Percentiles rank a stretch among this genome's conserved stretches.
Conservation (phyloP, 352 stramenopile genomes). For the Pythium utonaiense region DNA sequence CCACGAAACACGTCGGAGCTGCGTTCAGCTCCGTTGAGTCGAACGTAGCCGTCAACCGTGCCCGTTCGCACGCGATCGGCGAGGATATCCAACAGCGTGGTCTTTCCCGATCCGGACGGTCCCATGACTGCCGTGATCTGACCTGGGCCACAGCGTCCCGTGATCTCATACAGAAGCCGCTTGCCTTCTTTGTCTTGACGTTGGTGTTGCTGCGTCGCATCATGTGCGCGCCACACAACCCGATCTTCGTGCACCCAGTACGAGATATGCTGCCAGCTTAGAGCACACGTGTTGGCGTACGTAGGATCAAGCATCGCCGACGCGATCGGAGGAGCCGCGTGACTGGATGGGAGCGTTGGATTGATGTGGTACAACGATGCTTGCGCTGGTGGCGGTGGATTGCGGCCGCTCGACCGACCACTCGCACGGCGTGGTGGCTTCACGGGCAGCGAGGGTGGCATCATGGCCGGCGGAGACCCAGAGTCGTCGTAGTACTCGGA, state of each 20-base stretch:
- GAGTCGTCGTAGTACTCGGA: slow-evolving; percentile 10
- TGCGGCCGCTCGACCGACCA: background rate
- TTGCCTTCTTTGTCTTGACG: slow-evolving; percentile 18
- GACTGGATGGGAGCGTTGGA: background rate
- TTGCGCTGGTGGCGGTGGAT: background rate
- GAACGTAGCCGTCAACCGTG: slow-evolving; percentile 42
- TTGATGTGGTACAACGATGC: background rate
- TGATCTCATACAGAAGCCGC: slow-evolving; percentile 30
- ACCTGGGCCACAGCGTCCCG: slow-evolving; percentile 27
- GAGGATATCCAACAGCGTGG: slow-evolving; percentile 59
- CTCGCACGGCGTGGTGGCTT: background rate
- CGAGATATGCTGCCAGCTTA: slow-evolving; percentile 33
- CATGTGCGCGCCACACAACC: slow-evolving; percentile 14
- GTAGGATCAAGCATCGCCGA: slow-evolving; percentile 17
- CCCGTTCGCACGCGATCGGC: slow-evolving; percentile 38
- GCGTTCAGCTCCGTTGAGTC: slow-evolving; percentile 44
- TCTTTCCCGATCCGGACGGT: slow-evolving; percentile 34
- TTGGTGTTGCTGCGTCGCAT: background rate
- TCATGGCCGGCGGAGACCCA: slow-evolving; percentile 3
- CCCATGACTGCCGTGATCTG: slow-evolving; percentile 40
- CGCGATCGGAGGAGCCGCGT: slow-evolving; percentile 7
- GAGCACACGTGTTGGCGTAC: slow-evolving; percentile 22
- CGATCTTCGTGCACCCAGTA: slow-evolving; percentile 26
- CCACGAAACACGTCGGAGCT: slow-evolving; percentile 37
- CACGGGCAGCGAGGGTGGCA: background rate